Percentiles rank a stretch among this genome's conserved stretches.
Conservation (phyloP, 108 stramenopile genomes). For the Discostella stelligeroides region DNA sequence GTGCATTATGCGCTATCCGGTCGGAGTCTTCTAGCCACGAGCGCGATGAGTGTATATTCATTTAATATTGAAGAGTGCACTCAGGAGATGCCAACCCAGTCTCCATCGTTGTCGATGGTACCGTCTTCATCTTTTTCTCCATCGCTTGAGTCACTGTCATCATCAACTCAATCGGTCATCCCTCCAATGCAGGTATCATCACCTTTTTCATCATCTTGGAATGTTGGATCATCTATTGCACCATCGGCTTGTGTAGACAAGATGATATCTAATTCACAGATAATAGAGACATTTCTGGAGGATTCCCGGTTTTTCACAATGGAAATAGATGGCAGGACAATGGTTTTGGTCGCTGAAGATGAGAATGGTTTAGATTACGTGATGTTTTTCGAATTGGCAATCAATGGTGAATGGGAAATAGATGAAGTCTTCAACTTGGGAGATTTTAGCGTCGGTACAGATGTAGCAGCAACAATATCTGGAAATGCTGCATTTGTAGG, state of each 20-base stretch:
- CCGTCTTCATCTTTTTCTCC: too few relatives aligned
- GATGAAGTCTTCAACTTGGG: background rate
- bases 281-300: background rate
- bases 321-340: too few relatives aligned
- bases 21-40: too few relatives aligned
- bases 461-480: background rate
- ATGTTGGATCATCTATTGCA: background rate
- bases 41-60: too few relatives aligned
- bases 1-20: too few relatives aligned
- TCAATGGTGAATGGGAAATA: background rate
- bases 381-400: background rate
- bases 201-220: too few relatives aligned
- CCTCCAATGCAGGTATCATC: too few relatives aligned
- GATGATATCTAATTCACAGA: background rate
- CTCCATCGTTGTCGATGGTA: too few relatives aligned
- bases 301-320: background rate
- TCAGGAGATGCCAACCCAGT: too few relatives aligned
- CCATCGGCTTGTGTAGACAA: background rate
- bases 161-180: too few relatives aligned
- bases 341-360: slow-evolving; percentile 4
- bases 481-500: background rate
- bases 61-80: too few relatives aligned
- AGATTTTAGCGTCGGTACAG: background rate
- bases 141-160: too few relatives aligned
- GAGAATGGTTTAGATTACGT: background rate